Evolutionary conservation across 2,329 filamentous ascomycete species (phyloP).

Genomic region (Fusarium mundagurra): DNA sequence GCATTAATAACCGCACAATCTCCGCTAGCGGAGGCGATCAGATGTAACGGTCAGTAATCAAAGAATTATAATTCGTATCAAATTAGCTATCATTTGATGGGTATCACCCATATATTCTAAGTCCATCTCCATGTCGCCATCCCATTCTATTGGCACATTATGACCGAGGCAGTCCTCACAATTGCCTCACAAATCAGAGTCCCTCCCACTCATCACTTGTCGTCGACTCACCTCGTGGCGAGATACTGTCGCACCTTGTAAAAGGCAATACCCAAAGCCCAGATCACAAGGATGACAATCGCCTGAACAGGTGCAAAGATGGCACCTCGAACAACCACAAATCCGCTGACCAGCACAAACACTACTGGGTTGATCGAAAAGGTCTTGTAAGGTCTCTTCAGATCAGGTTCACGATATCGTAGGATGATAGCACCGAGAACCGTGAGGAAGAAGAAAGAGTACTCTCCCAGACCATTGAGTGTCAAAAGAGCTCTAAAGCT

Average conservation of each 20-base stretch:
- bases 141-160: not conserved
- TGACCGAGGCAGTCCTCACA: not conserved
- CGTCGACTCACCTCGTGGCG: not conserved
- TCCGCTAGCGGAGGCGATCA: not conserved
- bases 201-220: not conserved
- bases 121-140: rapidly evolving
- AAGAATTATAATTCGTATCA: not conserved
- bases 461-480: constrained; percentile 68
- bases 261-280: constrained; percentile 58
- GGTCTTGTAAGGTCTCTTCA: constrained; percentile 66
- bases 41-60: not conserved
- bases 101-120: not conserved
- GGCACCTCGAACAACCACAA: constrained; percentile 67
- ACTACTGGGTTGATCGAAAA: constrained; percentile 59
- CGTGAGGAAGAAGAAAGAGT: constrained; percentile 72
- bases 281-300: constrained; percentile 60
- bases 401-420: constrained; percentile 63
- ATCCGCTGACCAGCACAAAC: constrained; percentile 67
- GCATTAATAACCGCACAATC: not conserved
- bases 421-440: constrained; percentile 67
- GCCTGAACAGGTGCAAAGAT: constrained; percentile 67
- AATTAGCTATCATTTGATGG: too few relatives aligned
- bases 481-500: constrained; percentile 70
- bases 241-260: constrained; percentile 45
- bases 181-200: rapidly evolving